Evolutionary conservation across 2,329 filamentous ascomycete genomes (phyloP).

Genomic region (Didymella segeticola): DNA sequence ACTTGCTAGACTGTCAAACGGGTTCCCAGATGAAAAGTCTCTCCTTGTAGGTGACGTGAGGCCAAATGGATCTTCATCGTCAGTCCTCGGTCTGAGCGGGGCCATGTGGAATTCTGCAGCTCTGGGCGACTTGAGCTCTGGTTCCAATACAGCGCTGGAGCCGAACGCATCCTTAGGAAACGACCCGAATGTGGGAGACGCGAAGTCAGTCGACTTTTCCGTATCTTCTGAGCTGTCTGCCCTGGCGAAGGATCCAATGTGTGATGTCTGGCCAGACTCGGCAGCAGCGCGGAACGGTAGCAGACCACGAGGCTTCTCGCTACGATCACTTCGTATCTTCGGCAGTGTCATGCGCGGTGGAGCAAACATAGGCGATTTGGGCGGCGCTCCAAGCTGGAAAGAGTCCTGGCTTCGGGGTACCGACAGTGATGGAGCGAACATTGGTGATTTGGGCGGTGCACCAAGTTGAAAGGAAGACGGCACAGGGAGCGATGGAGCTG

Average conservation of each 20-base stretch:
- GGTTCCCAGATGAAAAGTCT: constrained; percentile 46
- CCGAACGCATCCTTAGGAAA: constrained; percentile 45
- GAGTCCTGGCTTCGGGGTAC: constrained; percentile 18
- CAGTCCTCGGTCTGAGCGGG: constrained; percentile 40
- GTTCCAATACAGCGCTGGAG: constrained; percentile 33
- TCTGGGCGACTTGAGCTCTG: constrained; percentile 46
- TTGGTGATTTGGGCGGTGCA: constrained; percentile 33
- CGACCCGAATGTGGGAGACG: constrained; percentile 50
- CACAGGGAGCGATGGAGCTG: constrained; percentile 15
- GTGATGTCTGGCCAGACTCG: background rate
- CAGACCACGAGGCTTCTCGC: constrained; percentile 7
- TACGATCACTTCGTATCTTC: constrained; percentile 6
- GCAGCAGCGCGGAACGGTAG: constrained; percentile 11
- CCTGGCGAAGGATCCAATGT: background rate
- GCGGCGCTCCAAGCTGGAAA: constrained; percentile 17
- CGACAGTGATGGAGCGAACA: constrained; percentile 12
- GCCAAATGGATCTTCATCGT: constrained; percentile 47
- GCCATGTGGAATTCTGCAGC: constrained; percentile 49
- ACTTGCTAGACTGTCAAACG: constrained; percentile 33
- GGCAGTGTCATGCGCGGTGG: constrained; percentile 14
- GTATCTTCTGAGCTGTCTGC: background rate
- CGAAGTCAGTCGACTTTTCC: background rate
- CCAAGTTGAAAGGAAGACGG: constrained; percentile 20
- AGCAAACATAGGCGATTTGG: constrained; percentile 33
- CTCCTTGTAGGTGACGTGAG: constrained; percentile 50